These are phyloP conservation scores for Sonneratia alba DNA, from an alignment of 345 rosid genomes.

Conservation along the genomic window DNA sequence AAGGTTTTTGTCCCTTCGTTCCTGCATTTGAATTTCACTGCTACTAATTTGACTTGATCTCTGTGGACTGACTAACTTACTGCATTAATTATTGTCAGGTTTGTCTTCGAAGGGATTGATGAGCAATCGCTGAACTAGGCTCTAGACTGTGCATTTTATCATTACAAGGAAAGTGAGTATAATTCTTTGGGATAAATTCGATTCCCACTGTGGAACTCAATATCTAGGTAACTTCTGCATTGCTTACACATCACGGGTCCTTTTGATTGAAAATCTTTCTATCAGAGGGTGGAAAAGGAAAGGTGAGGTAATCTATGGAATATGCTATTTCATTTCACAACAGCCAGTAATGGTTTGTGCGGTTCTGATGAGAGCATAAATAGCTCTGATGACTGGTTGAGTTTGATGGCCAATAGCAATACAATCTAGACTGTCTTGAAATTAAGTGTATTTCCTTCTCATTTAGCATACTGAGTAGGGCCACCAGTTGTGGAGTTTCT, in stretches of 20 bases:
- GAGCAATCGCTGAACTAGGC: constrained; percentile 41
- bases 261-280: neutral
- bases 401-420: neutral
- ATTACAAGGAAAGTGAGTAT: constrained; percentile 35
- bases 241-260: neutral
- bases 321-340: neutral
- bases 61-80: neutral
- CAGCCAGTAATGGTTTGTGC: neutral
- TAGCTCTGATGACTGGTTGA: neutral
- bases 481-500: neutral
- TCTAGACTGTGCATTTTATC: constrained; percentile 42
- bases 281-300: neutral
- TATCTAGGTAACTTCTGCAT: neutral
- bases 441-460: neutral
- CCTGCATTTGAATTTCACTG: neutral
- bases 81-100: constrained; percentile 20
- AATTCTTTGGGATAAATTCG: neutral
- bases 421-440: neutral
- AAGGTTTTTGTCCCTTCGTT: no score
- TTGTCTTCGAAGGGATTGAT: constrained; percentile 51
- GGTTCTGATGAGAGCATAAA: neutral
- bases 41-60: neutral
- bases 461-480: neutral
- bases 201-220: neutral
- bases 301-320: neutral